Conservation (phyloP, 2,329 filamentous ascomycete species). For the Fusarium praegraminearum region DNA sequence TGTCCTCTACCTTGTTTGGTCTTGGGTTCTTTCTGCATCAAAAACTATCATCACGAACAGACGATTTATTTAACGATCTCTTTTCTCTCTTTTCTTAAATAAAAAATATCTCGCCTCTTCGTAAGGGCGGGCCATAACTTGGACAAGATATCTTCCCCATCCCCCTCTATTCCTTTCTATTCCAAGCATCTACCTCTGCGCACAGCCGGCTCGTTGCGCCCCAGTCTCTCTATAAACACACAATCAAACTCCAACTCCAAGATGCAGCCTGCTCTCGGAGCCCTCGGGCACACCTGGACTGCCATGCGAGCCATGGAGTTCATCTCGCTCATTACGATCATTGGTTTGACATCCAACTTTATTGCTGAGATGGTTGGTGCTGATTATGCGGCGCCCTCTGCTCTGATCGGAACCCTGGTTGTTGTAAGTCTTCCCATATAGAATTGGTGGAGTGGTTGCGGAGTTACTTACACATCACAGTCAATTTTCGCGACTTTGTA, state of each 20-base stretch:
- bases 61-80: conserved; percentile 29
- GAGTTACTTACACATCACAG: conserved; percentile 58
- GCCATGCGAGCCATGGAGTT: conserved; percentile 77
- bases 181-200: conserved; percentile 57
- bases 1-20: conserved; percentile 41
- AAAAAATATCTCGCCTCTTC: conserved; percentile 36
- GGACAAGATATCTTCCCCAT: conserved; percentile 52
- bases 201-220: conserved; percentile 56
- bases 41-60: conserved; percentile 32
- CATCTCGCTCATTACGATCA: conserved; percentile 78
- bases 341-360: conserved; percentile 86
- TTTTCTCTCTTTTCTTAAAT: conserved; percentile 5
- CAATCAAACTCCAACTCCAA: conserved; percentile 46
- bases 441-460: neutral
- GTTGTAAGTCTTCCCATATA: conserved; percentile 71
- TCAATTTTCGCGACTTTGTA: conserved; percentile 84
- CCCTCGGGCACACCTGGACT: conserved; percentile 83
- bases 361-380: conserved; percentile 78
- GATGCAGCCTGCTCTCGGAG: conserved; percentile 71
- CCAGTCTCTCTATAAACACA: conserved; percentile 59
- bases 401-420: conserved; percentile 81
- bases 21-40: conserved; percentile 34
- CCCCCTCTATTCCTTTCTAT: conserved; percentile 55
- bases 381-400: conserved; percentile 73
- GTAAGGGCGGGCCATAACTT: conserved; percentile 37